Conservation (phyloP, 2,329 filamentous ascomycete species). For the Microsporum ferrugineum region DNA sequence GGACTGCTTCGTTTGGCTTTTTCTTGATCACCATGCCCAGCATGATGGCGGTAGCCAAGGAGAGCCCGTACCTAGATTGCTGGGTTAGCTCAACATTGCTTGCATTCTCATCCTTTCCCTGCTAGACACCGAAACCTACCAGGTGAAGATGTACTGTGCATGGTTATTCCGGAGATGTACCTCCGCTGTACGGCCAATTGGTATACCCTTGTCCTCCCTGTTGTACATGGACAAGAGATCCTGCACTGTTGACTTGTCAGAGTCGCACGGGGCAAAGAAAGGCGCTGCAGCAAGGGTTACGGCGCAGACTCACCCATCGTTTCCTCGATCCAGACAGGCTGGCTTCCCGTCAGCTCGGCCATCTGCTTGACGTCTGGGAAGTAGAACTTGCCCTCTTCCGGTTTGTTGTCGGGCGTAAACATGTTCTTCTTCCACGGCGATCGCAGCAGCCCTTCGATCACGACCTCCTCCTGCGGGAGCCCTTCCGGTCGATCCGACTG, state of each 20-base stretch:
- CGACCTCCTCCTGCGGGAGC: conserved; percentile 58
- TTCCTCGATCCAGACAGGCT: conserved; percentile 88
- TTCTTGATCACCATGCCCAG: conserved; percentile 90
- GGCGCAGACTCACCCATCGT: conserved; percentile 62
- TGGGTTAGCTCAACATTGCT: not conserved
- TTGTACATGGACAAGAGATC: conserved; percentile 67
- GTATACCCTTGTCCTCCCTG: conserved; percentile 68
- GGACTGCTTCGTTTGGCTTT: conserved; percentile 59
- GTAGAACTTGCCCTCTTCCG: conserved; percentile 76
- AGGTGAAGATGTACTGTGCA: conserved; percentile 96
- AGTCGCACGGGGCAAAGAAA: not conserved
- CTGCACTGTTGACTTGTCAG: conserved; percentile 45
- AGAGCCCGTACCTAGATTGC: conserved; percentile 66
- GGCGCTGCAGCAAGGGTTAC: not conserved
- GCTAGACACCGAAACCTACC: conserved; percentile 47
- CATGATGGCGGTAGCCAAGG: conserved; percentile 82
- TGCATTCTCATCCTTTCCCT: conserved; percentile 1
- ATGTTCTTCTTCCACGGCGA: conserved; percentile 95
- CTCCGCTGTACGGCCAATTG: conserved; percentile 76
- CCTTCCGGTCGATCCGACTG: conserved; percentile 53
- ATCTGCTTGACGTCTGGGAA: conserved; percentile 91
- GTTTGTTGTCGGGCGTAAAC: conserved; percentile 86
- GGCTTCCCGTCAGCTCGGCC: conserved; percentile 68
- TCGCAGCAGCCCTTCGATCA: conserved; percentile 70
- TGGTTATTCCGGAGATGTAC: conserved; percentile 95